A percentile compares a stretch with the other conserved stretches of the same genome.
Evolutionary conservation across 768 basidiomycete genomes (phyloP).

Genomic region (Mycena venus): DNA sequence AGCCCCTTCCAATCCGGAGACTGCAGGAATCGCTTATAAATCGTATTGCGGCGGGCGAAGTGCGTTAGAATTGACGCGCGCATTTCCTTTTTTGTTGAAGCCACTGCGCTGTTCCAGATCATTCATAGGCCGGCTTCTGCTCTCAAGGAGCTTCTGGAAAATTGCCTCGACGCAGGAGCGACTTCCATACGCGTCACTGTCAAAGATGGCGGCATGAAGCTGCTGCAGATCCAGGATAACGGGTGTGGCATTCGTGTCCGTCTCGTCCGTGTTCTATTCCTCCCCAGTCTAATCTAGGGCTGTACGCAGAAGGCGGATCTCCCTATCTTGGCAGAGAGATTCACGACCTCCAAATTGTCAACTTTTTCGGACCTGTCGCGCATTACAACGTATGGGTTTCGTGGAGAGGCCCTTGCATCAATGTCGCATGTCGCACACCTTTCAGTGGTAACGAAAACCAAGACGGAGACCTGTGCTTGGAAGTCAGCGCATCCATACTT

Average conservation of each 20-base stretch:
- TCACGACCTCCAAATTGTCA: conserved; percentile 94
- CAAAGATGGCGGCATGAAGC: conserved; percentile 96
- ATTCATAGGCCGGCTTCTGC: conserved; percentile 94
- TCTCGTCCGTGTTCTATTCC: conserved; percentile 15
- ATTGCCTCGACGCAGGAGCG: conserved; percentile 93
- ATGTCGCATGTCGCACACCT: conserved; percentile 95
- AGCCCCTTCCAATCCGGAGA: conserved; percentile 77
- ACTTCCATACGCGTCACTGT: conserved; percentile 89
- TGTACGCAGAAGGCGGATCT: conserved; percentile 86
- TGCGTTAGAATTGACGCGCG: conserved; percentile 37
- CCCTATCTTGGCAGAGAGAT: conserved; percentile 92
- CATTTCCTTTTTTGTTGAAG: not conserved
- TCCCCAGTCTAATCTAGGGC: not conserved
- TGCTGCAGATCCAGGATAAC: conserved; percentile 97
- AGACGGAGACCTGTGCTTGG: conserved; percentile 87
- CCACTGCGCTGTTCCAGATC: conserved; percentile 60
- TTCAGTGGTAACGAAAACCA: conserved; percentile 92
- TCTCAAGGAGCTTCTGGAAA: conserved; percentile 96
- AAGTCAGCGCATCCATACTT: conserved; percentile 71
- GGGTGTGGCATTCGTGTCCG: conserved; percentile 93
- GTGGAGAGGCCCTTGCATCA: conserved; percentile 94
- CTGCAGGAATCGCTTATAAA: conserved; percentile 90
- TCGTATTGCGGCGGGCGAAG: conserved; percentile 88
- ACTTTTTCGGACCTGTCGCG: conserved; percentile 87
- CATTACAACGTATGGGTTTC: conserved; percentile 95